Evolutionary conservation across 2,329 filamentous ascomycete species (phyloP).

Genomic region (Scortechinia acanthostroma): DNA sequence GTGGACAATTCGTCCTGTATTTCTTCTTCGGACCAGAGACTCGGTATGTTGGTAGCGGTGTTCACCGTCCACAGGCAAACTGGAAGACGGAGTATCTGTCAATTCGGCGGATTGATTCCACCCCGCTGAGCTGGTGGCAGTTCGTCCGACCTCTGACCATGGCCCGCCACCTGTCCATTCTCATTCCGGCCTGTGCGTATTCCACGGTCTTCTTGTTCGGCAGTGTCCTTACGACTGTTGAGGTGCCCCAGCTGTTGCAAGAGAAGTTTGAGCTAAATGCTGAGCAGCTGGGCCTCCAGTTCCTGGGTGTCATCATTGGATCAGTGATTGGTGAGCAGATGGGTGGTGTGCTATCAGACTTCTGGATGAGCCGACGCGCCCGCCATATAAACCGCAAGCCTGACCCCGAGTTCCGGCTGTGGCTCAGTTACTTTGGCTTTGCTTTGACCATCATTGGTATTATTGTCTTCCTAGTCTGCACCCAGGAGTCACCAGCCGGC

Average conservation of each 20-base stretch:
- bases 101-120: constrained; percentile 40
- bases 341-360: constrained; percentile 42
- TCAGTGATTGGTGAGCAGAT: constrained; percentile 49
- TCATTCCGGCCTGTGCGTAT: constrained; percentile 42
- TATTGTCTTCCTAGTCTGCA: constrained; percentile 43
- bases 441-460: constrained; percentile 39
- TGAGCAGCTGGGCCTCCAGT: constrained; percentile 50
- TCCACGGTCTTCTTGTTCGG: constrained; percentile 48
- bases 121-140: constrained; percentile 34
- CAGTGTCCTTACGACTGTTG: constrained; percentile 43
- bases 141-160: constrained; percentile 39
- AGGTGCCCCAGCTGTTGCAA: constrained; percentile 50
- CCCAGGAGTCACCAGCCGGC: constrained; percentile 27
- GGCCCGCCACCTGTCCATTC: constrained; percentile 31
- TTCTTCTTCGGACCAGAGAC: constrained; percentile 47
- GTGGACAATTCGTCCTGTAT: constrained; percentile 45
- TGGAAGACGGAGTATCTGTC: constrained; percentile 34
- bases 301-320: constrained; percentile 46
- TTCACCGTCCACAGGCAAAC: constrained; percentile 19
- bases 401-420: constrained; percentile 43
- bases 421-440: constrained; percentile 46
- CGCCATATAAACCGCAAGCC: constrained; percentile 20
- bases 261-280: constrained; percentile 46
- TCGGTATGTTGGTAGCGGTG: constrained; percentile 34
- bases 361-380: constrained; percentile 35